These are phyloP conservation scores for Sporothrix variecibatus DNA, from an alignment of 2,329 filamentous ascomycete species.

Conservation along the genomic window DNA sequence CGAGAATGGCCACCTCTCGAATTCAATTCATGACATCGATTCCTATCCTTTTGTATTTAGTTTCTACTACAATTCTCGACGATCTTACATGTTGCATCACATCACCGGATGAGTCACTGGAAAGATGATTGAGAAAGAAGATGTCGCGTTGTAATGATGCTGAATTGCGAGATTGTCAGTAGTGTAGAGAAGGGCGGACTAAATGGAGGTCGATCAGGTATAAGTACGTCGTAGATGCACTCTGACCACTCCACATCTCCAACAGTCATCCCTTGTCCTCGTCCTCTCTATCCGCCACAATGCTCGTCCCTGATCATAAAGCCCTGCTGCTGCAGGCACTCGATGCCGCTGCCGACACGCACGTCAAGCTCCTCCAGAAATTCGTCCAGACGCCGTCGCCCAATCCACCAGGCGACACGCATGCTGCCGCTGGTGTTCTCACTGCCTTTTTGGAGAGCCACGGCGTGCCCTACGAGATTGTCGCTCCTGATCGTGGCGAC, in stretches of 20 bases:
- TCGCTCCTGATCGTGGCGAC: not conserved
- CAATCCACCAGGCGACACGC: constrained; percentile 24
- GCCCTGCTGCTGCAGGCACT: constrained; percentile 18
- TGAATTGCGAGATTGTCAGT: not conserved
- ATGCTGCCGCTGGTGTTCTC: not conserved
- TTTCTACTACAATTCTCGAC: too few species aligned
- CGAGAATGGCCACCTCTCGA: not conserved
- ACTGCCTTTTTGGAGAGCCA: not conserved
- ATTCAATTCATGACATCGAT: not conserved
- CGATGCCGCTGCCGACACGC: constrained; percentile 1
- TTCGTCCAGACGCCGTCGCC: constrained; percentile 27
- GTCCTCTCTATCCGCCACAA: not conserved
- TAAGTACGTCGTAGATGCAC: not conserved
- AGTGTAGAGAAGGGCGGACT: not conserved
- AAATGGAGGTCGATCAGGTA: not conserved
- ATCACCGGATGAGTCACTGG: not conserved
- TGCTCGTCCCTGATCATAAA: not conserved
- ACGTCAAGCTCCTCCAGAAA: constrained; percentile 20
- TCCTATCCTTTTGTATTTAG: too few species aligned
- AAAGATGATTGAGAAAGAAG: not conserved
- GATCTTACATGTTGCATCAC: not conserved
- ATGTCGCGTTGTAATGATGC: not conserved
- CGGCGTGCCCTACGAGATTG: constrained; percentile 13
- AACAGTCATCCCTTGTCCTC: too few species aligned
- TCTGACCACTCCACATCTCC: not conserved